Conservation (phyloP, 371 early-diverging fungal genomes). For the Mortierella sp. region DNA sequence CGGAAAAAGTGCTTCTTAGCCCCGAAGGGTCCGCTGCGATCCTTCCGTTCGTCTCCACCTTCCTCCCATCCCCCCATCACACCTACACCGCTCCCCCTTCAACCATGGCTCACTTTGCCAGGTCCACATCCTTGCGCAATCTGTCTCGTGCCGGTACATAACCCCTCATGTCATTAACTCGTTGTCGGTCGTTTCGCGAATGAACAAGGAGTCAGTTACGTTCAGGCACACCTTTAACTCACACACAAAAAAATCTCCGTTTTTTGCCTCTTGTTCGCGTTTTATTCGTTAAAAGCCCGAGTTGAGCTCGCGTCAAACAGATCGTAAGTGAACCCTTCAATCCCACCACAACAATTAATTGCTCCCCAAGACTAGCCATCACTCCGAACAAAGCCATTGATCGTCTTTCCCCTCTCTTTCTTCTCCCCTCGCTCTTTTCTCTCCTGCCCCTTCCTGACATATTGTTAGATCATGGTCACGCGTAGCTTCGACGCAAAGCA, state of each 20-base stretch:
- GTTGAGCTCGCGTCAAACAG: slow-evolving; percentile 13
- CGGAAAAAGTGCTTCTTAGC: neutral
- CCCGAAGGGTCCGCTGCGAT: neutral
- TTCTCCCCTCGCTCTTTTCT: neutral
- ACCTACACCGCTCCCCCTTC: too few relatives aligned
- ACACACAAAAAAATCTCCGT: slow-evolving; percentile 1
- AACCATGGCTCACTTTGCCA: slow-evolving; percentile 41
- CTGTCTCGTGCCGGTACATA: slow-evolving; percentile 33
- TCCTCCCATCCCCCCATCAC: neutral
- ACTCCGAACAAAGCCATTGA: neutral
- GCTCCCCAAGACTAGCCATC: neutral
- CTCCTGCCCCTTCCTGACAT: neutral
- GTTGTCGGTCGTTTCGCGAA: too few relatives aligned
- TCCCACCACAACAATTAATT: neutral
- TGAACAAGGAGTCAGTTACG: neutral
- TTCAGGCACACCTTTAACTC: neutral
- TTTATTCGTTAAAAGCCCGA: neutral
- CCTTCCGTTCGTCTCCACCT: neutral
- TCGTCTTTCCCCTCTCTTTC: neutral
- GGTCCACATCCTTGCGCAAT: slow-evolving; percentile 35
- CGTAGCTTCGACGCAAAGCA: slow-evolving; percentile 4
- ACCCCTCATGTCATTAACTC: neutral
- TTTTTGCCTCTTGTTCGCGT: neutral
- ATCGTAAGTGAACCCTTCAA: slow-evolving; percentile 5
- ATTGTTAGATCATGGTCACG: slow-evolving; percentile 44